Base-by-base conservation (phyloP, 306 rosid genomes). In the Albizia julibrissin region DNA sequence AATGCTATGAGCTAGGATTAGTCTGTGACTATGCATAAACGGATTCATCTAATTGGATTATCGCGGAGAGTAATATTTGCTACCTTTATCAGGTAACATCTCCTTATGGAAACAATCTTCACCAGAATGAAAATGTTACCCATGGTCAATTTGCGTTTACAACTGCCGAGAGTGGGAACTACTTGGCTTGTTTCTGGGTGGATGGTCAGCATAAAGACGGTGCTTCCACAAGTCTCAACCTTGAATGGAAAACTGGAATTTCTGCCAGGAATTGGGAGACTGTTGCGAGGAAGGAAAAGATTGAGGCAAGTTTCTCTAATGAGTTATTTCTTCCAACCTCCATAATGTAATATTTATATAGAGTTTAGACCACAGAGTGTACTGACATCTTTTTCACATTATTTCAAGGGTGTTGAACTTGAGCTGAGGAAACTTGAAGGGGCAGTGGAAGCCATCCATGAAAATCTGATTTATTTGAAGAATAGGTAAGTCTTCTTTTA, bases 71-170 rank as follows among this genome's bases (percentile, higher is more conserved):
- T 81, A 59, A 69, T 26, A 7, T 81, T 54, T 75, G 74, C 9
- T 8, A 14, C 33, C 33, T 16, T 26, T 4, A 4, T 21, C 59
- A 89, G 90, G 87, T 89, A 44, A 89, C 92, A 85, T 85, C 89
- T 81, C 92, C 92, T 79, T 87, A 78, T 69, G 92, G 92, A 67
- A 89, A 89, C 78, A 87, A 77, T 85, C 90, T 89, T 81, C 89
- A 89, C 82, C 79, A 85, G 72, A 81, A 78, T 27, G 92, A 89
- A 73, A 89, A 89, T 77, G 92, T 83, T n/a, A 85, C 92, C 24
- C 92, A 87, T 13, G 92, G 92, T 42, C 92, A 89, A 65, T 89
- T 87, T 87, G 92, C 92, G 62, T 89, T 89, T 79, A 85, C 92
- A 72, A 68, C 90, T 8, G 37, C 84, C 0, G 92, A 89, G 76